Conservation (phyloP, 202 grass and related monocot species). For the Saccharum hybrid region DNA sequence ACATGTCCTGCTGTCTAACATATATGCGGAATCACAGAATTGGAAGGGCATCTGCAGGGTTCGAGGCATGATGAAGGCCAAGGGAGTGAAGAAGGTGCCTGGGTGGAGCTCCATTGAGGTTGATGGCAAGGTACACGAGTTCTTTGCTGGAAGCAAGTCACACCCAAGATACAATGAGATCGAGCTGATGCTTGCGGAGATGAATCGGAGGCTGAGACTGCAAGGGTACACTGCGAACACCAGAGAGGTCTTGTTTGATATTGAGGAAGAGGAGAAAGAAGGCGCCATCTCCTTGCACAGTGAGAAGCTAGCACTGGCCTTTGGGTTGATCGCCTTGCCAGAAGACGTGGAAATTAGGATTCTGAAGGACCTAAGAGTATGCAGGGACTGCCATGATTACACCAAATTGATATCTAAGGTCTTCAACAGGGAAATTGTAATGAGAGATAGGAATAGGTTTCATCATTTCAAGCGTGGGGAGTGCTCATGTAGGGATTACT, state of each 20-base stretch:
- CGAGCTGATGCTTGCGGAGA: constrained; percentile 60
- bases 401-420: constrained; percentile 77
- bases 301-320: constrained; percentile 75
- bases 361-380: constrained; percentile 75
- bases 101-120: constrained; percentile 64
- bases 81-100: constrained; percentile 67
- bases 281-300: constrained; percentile 68
- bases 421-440: constrained; percentile 71
- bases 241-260: constrained; percentile 68
- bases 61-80: constrained; percentile 60
- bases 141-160: constrained; percentile 53
- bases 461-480: constrained; percentile 81
- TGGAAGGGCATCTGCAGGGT: constrained; percentile 58
- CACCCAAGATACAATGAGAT: constrained; percentile 71
- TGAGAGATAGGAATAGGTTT: constrained; percentile 85
- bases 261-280: constrained; percentile 91
- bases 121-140: constrained; percentile 60
- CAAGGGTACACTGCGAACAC: constrained; percentile 63
- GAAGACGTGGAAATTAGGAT: constrained; percentile 58
- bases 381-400: constrained; percentile 72
- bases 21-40: constrained; percentile 56
- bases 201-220: constrained; percentile 55
- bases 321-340: constrained; percentile 55
- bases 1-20: constrained; percentile 70
- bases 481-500: constrained; percentile 78